Evolutionary conservation across 1,139 yeast genomes (phyloP), one percentile per base, ranked within the genome.

Genomic region (Sugiyamaella japonica): DNA sequence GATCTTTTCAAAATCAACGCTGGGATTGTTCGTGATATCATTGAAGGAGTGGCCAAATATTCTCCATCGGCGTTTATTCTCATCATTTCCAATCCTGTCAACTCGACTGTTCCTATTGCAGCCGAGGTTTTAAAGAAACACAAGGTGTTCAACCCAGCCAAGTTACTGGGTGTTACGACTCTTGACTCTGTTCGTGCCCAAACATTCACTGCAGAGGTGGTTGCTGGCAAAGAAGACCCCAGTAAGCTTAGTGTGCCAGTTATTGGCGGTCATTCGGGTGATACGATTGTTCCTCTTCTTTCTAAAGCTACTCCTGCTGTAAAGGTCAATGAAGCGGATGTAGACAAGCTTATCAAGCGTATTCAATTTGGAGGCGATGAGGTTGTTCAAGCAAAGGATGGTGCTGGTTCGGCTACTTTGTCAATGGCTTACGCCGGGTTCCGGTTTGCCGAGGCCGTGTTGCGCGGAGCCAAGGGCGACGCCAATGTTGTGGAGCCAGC

Each of bases 371-470:
- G 97, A 75, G 98, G 98, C 80, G 98, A 91, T 72, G 98, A 91
- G 79, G 98, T 93, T 66, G 98, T 93, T 72, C 85, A 91, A 80
- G 98, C 98, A 68, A 93, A 93, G 84, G 85, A 88, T 70, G 99
- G 99, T 76, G 97, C 97, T 66, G 99, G 99, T 71, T 90, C 97
- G 56, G 99, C 98, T 68, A 93, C 99, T 63, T 81, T 93, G 71
- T 91, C 98, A 58, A 93, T 93, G 99, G 98, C 98, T 62, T 91
- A 86, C 73, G 99, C 98, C 56, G 98, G 97, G 77, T 95, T 95
- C 70, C 84, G 86, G 75, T 89, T 90, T 70, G 95, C 97, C 60
- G 87, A 86, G 73, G 81, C 96, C 50, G 91, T 93, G 60, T 81
- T 93, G 72, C 79, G 83, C 73, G 78, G 77, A 43, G 67, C 67